Percentiles rank a stretch among this genome's conserved stretches.
phyloP scores from a whole-genome alignment of 495 filamentous ascomycete species.

The Talaromyces wortmannii region DNA sequence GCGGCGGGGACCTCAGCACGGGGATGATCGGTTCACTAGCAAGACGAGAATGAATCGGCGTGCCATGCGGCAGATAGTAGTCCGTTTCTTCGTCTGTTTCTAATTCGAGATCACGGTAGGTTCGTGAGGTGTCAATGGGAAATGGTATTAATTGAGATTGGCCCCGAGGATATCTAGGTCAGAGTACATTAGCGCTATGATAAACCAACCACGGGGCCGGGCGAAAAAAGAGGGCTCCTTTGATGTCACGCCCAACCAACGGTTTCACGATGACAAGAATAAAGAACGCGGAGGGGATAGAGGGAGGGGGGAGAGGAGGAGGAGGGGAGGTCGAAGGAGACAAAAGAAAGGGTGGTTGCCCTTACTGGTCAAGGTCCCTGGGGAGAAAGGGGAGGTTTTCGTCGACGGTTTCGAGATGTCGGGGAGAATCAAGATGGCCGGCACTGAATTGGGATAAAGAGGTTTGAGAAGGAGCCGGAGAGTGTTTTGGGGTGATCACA shows the following conservation, averaged over 20 bases:
- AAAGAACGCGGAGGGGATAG: conserved; percentile 8
- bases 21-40: conserved; percentile 43
- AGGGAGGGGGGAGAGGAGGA: conserved; percentile 6
- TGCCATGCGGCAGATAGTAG: conserved; percentile 35
- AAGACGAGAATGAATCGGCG: conserved; percentile 35
- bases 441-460: background rate
- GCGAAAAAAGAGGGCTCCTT: background rate
- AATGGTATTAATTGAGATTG: conserved; percentile 22
- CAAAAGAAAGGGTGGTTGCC: background rate
- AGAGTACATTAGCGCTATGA: background rate
- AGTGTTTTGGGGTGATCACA: conserved; percentile 18
- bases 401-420: conserved; percentile 11
- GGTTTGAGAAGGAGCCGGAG: conserved; percentile 4
- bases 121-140: conserved; percentile 28
- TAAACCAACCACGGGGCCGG: conserved; percentile 7
- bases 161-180: conserved; percentile 30
- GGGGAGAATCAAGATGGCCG: background rate
- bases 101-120: conserved; percentile 1
- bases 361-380: conserved; percentile 39
- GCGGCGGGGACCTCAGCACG: conserved; percentile 34
- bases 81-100: conserved; percentile 19
- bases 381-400: conserved; percentile 24
- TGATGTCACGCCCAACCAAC: background rate
- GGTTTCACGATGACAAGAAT: background rate
- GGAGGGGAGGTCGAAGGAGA: background rate